phyloP scores from a whole-genome alignment of 176 grass and related monocot species.

The Canna indica region DNA sequence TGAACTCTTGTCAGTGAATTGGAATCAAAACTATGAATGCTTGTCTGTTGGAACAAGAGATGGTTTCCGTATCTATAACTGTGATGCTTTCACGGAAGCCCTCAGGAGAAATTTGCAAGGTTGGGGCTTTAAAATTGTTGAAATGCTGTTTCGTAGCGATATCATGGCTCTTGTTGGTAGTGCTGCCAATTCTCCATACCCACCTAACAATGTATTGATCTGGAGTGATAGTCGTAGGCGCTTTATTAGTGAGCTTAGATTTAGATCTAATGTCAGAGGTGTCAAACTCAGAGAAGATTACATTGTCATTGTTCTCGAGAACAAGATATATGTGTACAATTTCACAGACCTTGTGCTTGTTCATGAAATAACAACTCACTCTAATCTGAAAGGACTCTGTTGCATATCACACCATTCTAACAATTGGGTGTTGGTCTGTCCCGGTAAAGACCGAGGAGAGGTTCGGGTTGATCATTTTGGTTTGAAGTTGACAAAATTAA shows the following conservation, averaged over 20 bases:
- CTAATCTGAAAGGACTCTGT: slow-evolving; percentile 28
- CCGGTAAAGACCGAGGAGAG: slow-evolving; percentile 26
- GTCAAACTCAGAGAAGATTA: slow-evolving; percentile 23
- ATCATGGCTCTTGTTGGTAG: slow-evolving; percentile 6
- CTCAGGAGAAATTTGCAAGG: slow-evolving; percentile 6
- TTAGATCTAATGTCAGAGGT: slow-evolving; percentile 16
- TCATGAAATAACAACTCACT: slow-evolving; percentile 22
- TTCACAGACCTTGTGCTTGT: slow-evolving; percentile 26
- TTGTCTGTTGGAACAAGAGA: slow-evolving; percentile 4
- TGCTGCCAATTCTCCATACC: slow-evolving; percentile 3
- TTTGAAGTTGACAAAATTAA: slow-evolving; percentile 27
- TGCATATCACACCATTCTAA: slow-evolving; percentile 30
- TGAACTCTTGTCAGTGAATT: slow-evolving; percentile 4
- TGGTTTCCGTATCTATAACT: slow-evolving; percentile 14
- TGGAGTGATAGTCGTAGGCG: slow-evolving; percentile 10
- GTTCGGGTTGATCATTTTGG: slow-evolving; percentile 41
- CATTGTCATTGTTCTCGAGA: slow-evolving; percentile 32
- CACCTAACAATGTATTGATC: slow-evolving; percentile 14
- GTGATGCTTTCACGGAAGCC: not conserved
- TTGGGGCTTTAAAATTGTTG: slow-evolving; percentile 13
- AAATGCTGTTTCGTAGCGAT: slow-evolving; percentile 11
- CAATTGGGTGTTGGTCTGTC: slow-evolving; percentile 26
- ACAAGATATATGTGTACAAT: slow-evolving; percentile 27
- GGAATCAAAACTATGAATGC: slow-evolving; percentile 14
- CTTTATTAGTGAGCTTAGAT: slow-evolving; percentile 1